A percentile compares a stretch with the other conserved stretches of the same genome.
Evolutionary conservation across 768 basidiomycete species (phyloP).

Genomic region (Pisolithus marmoratus): DNA sequence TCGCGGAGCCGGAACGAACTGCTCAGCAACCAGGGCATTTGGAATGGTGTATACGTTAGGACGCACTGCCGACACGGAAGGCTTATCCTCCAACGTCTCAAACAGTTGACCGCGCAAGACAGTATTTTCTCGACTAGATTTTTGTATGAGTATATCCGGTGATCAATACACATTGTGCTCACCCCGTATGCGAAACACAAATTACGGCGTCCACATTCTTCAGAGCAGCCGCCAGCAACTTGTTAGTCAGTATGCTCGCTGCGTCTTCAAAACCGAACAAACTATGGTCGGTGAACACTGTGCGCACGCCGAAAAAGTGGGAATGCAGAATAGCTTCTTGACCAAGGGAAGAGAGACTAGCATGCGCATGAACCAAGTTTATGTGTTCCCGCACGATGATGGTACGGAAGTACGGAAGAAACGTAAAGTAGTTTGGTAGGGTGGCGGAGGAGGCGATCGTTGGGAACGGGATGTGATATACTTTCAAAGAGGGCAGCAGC

Average conservation of each 20-base stretch:
- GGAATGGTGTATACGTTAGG: slow-evolving; percentile 86
- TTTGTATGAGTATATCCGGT: background rate
- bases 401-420: slow-evolving; percentile 85
- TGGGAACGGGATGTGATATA: slow-evolving; percentile 88
- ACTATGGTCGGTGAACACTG: slow-evolving; percentile 96
- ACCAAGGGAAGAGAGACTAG: slow-evolving; percentile 81
- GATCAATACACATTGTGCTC: background rate
- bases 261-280: slow-evolving; percentile 97
- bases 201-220: slow-evolving; percentile 92
- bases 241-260: slow-evolving; percentile 95
- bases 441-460: slow-evolving; percentile 91
- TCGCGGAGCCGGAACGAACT: slow-evolving; percentile 64
- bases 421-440: slow-evolving; percentile 89
- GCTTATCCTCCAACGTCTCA: slow-evolving; percentile 40
- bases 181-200: slow-evolving; percentile 97
- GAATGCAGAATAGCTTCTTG: slow-evolving; percentile 92
- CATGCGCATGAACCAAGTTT: slow-evolving; percentile 87
- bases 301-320: slow-evolving; percentile 79
- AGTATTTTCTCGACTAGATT: slow-evolving; percentile 88
- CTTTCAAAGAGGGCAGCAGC: slow-evolving; percentile 81
- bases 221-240: slow-evolving; percentile 80
- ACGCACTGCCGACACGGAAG: slow-evolving; percentile 41
- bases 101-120: slow-evolving; percentile 81
- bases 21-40: slow-evolving; percentile 81
- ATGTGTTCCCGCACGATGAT: slow-evolving; percentile 86